Conservation (phyloP, 805 yeast genomes). For the Kodamaea fukazawae region DNA sequence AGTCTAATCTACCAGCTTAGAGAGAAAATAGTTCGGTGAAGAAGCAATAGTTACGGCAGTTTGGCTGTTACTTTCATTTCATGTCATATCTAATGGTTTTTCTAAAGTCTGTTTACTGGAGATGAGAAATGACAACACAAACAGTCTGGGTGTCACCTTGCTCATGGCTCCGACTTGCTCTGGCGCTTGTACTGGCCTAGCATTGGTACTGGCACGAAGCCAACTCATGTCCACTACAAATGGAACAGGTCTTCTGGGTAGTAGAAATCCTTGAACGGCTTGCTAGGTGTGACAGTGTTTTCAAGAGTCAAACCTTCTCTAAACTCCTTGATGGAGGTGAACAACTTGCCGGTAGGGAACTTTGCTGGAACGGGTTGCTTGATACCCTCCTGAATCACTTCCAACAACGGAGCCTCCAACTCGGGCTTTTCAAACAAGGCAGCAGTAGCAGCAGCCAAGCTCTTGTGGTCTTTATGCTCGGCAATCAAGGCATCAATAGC, state of each 20-base stretch:
- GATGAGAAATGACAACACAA: too few species aligned
- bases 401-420: conserved; percentile 11
- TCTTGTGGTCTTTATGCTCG: conserved; percentile 10
- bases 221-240: too few species aligned
- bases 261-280: conserved; percentile 24
- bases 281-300: conserved; percentile 57
- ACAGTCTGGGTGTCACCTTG: too few species aligned
- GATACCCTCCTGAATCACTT: conserved; percentile 17
- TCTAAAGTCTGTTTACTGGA: too few species aligned
- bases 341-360: conserved; percentile 49
- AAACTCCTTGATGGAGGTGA: conserved; percentile 51
- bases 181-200: too few species aligned
- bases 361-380: conserved; percentile 31
- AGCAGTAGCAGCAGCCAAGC: conserved; percentile 17
- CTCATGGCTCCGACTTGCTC: too few species aligned
- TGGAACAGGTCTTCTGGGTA: conserved; percentile 19
- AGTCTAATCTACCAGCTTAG: too few species aligned
- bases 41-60: too few species aligned
- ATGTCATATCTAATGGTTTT: too few species aligned
- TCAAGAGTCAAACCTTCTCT: conserved; percentile 54
- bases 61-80: too few species aligned
- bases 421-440: conserved; percentile 20
- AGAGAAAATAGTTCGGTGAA: too few species aligned
- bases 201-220: too few species aligned
- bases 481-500: conserved; percentile 20